Evolutionary conservation across 208 protist species (phyloP).

Genomic region (Trypanosoma melophagium): DNA sequence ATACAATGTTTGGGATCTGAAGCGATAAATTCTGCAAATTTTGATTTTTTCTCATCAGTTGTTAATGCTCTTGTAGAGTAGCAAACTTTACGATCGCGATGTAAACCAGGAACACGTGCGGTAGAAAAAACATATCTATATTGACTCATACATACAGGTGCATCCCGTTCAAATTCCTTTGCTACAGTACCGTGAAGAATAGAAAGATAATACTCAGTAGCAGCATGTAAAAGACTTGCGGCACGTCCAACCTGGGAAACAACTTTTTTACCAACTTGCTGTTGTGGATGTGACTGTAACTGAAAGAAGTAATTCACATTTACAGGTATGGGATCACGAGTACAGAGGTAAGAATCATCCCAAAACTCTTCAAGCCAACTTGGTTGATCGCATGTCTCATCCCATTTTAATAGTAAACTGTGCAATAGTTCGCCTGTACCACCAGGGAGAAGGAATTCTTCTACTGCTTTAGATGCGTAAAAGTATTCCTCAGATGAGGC

Average conservation of each 20-base stretch:
- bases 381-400: constrained; percentile 21
- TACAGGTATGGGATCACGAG: constrained; percentile 39
- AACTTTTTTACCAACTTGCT: neutral
- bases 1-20: constrained; percentile 37
- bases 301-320: constrained; percentile 61
- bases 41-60: constrained; percentile 34
- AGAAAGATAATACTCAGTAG: constrained; percentile 30
- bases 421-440: constrained; percentile 33
- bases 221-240: constrained; percentile 43
- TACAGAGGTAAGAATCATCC: constrained; percentile 43
- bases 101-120: constrained; percentile 36
- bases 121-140: constrained; percentile 40
- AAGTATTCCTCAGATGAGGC: constrained; percentile 37
- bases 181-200: constrained; percentile 28
- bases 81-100: constrained; percentile 38
- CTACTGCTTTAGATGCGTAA: constrained; percentile 9
- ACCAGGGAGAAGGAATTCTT: constrained; percentile 29
- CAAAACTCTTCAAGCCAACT: constrained; percentile 42
- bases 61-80: constrained; percentile 33
- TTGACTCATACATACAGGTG: constrained; percentile 49
- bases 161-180: constrained; percentile 34
- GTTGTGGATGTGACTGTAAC: constrained; percentile 30
- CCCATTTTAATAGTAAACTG: constrained; percentile 27
- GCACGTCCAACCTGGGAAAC: constrained; percentile 42
- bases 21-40: constrained; percentile 35